Base-by-base conservation (phyloP, 2,329 filamentous ascomycete species). In the Epichloe amarillans region DNA sequence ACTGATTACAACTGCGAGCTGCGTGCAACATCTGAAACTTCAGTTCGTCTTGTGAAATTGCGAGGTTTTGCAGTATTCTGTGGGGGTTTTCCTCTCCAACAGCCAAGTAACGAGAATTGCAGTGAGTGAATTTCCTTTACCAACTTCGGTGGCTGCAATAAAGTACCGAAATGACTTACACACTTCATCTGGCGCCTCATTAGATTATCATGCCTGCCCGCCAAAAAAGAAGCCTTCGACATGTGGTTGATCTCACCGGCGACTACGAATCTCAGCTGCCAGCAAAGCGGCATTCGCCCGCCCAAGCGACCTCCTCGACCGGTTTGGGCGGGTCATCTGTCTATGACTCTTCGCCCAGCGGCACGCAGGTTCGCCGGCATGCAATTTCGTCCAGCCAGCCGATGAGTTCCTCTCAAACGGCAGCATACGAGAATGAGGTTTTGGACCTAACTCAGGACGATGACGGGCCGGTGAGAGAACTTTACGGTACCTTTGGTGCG, bases 401-500 rank as follows among this genome's bases (percentile, higher is more conserved):
- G 45, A 53, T 43, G 21, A 50, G 33, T 10, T 36, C 44, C 15
- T 51, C 52, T 42, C 52, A 52, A 33, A 35, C 19, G 6, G 39
- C 42, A 5, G 50, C 23, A 8, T 39, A 57, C n/a, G 70, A 73
- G 37, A 64, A 66, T 4, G 70, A 73, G 6, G 57, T 60, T 11
- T 56, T 72, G 33, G 72, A 73, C 46, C 58, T 73, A 37, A 72
- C 70, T 0, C 73, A 76, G 57, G 63, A 63, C 5, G 64, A 68
- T 26, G 69, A 75, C 23, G 66, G 61, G 1, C 66, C 68, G 2
- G 55, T 55, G 19, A 62, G 62, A 14, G 74, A 78, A 54, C 60
- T 75, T 11, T 78, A 78, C 47, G 73, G 74, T 10, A 67, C 64
- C 14, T 62, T 74, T 43, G 66, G 71, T 73, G 56, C 49, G 67